Evolutionary conservation across 768 basidiomycete species (phyloP).

Genomic region (Grammothele lineata): DNA sequence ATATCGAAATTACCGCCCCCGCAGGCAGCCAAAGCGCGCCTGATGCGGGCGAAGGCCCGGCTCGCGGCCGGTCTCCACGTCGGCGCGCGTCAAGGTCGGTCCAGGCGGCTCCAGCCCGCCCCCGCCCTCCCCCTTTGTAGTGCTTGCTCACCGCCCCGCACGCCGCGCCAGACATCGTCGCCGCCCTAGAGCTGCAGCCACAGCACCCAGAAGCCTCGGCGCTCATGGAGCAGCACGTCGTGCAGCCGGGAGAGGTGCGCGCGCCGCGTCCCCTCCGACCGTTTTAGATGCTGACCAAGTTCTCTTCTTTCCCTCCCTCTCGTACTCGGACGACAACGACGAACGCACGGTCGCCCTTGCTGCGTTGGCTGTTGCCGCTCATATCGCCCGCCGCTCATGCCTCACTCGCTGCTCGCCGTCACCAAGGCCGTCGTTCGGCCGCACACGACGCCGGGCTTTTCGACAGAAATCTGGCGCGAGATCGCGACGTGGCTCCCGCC

Average conservation of each 20-base stretch:
- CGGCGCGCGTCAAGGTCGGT: constrained; percentile 61
- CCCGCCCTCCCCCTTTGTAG: constrained; percentile 9
- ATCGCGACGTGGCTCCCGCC: constrained; percentile 59
- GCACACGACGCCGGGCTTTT: constrained; percentile 48
- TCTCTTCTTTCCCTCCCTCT: neutral
- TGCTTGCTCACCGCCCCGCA: constrained; percentile 2
- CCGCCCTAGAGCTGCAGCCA: constrained; percentile 56
- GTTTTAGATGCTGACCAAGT: constrained; percentile 1
- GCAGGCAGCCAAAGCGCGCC: constrained; percentile 54
- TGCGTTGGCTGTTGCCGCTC: too few species aligned
- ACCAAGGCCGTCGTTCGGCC: constrained; percentile 33
- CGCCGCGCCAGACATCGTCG: constrained; percentile 51
- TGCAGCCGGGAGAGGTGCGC: constrained; percentile 54
- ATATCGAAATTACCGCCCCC: constrained; percentile 48
- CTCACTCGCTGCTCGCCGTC: too few species aligned
- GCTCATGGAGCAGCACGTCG: constrained; percentile 51
- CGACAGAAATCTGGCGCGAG: constrained; percentile 69
- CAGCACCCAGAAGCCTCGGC: constrained; percentile 66
- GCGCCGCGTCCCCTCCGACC: neutral
- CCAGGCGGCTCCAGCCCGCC: constrained; percentile 18
- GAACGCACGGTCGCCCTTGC: too few species aligned
- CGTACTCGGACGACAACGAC: constrained; percentile 4
- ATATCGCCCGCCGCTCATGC: constrained; percentile 2
- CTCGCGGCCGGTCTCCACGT: constrained; percentile 55
- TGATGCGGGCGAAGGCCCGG: constrained; percentile 63